Base-by-base conservation (phyloP, 192 early-diverging fungal genomes). In the Backusella macrospora region DNA sequence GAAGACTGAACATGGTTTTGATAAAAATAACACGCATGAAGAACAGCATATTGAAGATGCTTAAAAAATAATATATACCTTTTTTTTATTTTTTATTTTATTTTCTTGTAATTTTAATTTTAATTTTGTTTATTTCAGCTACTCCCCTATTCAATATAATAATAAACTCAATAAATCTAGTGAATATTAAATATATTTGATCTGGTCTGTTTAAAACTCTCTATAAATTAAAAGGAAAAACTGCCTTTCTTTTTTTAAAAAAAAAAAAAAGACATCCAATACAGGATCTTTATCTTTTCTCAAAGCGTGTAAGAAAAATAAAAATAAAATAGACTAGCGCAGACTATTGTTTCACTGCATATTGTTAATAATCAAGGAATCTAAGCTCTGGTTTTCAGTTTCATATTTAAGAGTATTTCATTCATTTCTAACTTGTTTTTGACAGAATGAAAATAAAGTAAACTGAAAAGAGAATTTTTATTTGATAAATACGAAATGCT, bases 91-190 rank as follows among this genome's bases (percentile, higher is more conserved):
- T 55, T 3, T 12, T 21, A 10, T 23, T 5, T 26, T 26, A 59
- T 59, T 59, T 18, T 26, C 26, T 59, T 59, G 52, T 59, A 59
- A 16, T 59, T 49, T 59, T 59, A 26, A 9, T 59, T 59, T 26
- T 59, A 59, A 12, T 23, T 23, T 12, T 59, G 18, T 59, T 59
- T 18, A 59, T 59, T 2, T 34, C 21, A 12, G 13, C 5, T 4
- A 52, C 18, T 52, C 21, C 49, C 21, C 10, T 9, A n/a, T 52
- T 52, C 8, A 59, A 26, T 26, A 59, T 23, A 59, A 10, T 26
- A 26, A 59, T 59, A 23, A 29, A 10, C 26, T 21, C 12, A 59
- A 59, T 59, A 59, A 43, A 43, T 9, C 10, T 21, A 34, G 29
- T 34, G 2, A 34, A 34, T 34, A 34, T 0, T 34, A 34, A 34